phyloP scores from a whole-genome alignment of 2,329 filamentous ascomycete genomes.

The Trichoderma lentiforme region DNA sequence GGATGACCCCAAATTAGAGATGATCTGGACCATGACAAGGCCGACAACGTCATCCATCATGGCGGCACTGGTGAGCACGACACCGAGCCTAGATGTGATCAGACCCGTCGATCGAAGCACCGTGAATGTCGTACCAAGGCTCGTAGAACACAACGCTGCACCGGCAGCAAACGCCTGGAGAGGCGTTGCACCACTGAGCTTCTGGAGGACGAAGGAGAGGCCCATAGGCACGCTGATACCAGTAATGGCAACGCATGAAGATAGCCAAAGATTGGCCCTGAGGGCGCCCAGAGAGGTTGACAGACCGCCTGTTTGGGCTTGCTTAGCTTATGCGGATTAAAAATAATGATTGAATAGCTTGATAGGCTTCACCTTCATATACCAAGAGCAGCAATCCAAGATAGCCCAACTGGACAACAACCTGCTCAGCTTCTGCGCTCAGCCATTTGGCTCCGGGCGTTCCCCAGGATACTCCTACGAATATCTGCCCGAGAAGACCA shows the following conservation, averaged over 20 bases:
- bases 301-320: slow-evolving; percentile 48
- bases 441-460: slow-evolving; percentile 63
- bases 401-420: slow-evolving; percentile 65
- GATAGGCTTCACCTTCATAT: slow-evolving; percentile 55
- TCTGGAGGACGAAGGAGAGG: slow-evolving; percentile 59
- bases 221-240: slow-evolving; percentile 63
- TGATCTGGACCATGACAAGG: slow-evolving; percentile 72
- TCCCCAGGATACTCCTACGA: slow-evolving; percentile 69
- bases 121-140: slow-evolving; percentile 67
- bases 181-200: slow-evolving; percentile 46
- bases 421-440: slow-evolving; percentile 46
- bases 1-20: slow-evolving; percentile 57
- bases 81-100: slow-evolving; percentile 46
- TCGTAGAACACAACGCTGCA: slow-evolving; percentile 70
- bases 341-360: not conserved
- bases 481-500: slow-evolving; percentile 68
- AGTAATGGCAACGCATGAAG: slow-evolving; percentile 59
- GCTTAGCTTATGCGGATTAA: not conserved
- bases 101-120: slow-evolving; percentile 45
- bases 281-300: slow-evolving; percentile 38
- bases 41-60: slow-evolving; percentile 82
- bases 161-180: slow-evolving; percentile 70
- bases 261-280: slow-evolving; percentile 58
- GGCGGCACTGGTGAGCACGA: slow-evolving; percentile 67
- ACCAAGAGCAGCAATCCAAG: slow-evolving; percentile 69